Evolutionary conservation across 164 flowering plant genomes (phyloP).

Genomic region (Platanus orientalis): DNA sequence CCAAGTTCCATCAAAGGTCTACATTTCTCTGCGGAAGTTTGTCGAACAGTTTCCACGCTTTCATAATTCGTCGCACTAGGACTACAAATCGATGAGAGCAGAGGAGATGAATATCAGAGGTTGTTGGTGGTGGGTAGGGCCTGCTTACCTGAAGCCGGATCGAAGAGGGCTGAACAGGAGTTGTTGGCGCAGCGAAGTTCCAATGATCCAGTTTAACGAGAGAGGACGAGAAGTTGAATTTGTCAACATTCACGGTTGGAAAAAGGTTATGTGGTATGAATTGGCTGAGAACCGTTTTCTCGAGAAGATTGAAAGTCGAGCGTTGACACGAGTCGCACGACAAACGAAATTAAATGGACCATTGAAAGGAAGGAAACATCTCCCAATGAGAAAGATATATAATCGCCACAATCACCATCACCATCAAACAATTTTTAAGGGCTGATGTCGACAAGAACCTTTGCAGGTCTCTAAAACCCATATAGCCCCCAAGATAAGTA

Average conservation of each 20-base stretch:
- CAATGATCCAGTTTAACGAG: constrained; percentile 57
- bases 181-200: constrained; percentile 78
- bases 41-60: constrained; percentile 71
- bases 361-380: too few species aligned
- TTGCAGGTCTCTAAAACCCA: too few species aligned
- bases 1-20: constrained; percentile 80
- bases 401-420: too few species aligned
- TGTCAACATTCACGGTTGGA: constrained; percentile 65
- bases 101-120: constrained; percentile 72
- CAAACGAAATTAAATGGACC: too few species aligned
- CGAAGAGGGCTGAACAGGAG: constrained; percentile 60
- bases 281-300: constrained; percentile 20
- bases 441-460: too few species aligned
- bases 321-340: too few species aligned
- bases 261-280: constrained; percentile 39
- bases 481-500: too few species aligned
- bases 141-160: constrained; percentile 52
- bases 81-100: constrained; percentile 77
- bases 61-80: constrained; percentile 51
- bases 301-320: too few species aligned
- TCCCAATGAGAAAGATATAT: too few species aligned
- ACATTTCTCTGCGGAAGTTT: constrained; percentile 57
- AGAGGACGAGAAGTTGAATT: constrained; percentile 45
- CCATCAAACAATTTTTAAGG: too few species aligned
- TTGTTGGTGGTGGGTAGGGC: constrained; percentile 78